These are phyloP conservation scores for Cenococcum geophilum DNA, from an alignment of 495 filamentous ascomycete species.

Conservation along the genomic window DNA sequence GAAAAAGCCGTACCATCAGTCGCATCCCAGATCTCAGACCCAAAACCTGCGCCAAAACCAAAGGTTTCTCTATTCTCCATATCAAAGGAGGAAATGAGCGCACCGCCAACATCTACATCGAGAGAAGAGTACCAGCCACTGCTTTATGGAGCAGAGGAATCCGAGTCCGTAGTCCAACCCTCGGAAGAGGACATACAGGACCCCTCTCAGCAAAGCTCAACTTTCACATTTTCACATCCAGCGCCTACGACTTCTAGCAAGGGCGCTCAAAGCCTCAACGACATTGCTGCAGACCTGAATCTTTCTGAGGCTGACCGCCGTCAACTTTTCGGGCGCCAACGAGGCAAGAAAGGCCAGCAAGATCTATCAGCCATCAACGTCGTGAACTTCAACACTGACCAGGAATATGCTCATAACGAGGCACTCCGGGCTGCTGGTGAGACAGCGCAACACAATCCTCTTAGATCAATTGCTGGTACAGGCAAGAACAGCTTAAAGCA, in stretches of 20 bases:
- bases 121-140: slow-evolving; percentile 41
- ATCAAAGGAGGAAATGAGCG: slow-evolving; percentile 34
- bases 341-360: slow-evolving; percentile 35
- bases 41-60: slow-evolving; percentile 29
- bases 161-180: slow-evolving; percentile 23
- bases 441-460: slow-evolving; percentile 66
- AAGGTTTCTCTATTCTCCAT: slow-evolving; percentile 60
- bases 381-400: slow-evolving; percentile 76
- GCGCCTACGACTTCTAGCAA: slow-evolving; percentile 1
- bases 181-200: slow-evolving; percentile 5
- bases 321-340: slow-evolving; percentile 71
- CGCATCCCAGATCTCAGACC: slow-evolving; percentile 20
- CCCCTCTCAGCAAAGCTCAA: neutral
- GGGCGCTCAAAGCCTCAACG: slow-evolving; percentile 47
- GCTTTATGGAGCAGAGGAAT: slow-evolving; percentile 16
- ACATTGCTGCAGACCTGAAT: slow-evolving; percentile 66
- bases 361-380: slow-evolving; percentile 43
- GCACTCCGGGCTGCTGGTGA: slow-evolving; percentile 61
- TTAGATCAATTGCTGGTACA: slow-evolving; percentile 68
- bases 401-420: slow-evolving; percentile 80
- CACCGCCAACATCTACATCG: slow-evolving; percentile 21
- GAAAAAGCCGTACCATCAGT: slow-evolving; percentile 5
- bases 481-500: slow-evolving; percentile 85
- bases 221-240: neutral
- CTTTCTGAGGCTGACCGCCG: slow-evolving; percentile 66